Evolutionary conservation across 352 stramenopile genomes (phyloP).

Genomic region (Proteromonas lacertae): DNA sequence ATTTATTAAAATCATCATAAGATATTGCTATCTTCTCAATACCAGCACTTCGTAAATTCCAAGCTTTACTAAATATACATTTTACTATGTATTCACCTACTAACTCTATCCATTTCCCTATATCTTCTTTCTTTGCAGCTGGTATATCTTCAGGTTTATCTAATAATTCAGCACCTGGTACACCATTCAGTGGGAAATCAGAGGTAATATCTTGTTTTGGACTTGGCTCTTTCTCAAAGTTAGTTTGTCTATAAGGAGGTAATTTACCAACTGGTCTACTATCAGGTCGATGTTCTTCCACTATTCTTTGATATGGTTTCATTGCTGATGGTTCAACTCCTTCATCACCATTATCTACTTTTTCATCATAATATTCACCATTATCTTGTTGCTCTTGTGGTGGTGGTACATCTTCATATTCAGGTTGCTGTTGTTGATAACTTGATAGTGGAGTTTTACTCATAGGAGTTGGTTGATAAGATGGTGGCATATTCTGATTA

Average conservation of each 20-base stretch:
- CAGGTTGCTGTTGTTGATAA: too few species aligned
- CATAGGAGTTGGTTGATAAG: too few species aligned
- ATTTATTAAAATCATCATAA: too few species aligned
- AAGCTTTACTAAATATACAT: slow-evolving; percentile 14
- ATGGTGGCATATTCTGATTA: too few species aligned
- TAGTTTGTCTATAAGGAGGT: background rate
- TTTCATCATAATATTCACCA: too few species aligned
- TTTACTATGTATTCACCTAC: slow-evolving; percentile 16
- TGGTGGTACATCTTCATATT: too few species aligned
- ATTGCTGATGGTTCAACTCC: too few species aligned
- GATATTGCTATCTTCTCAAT: slow-evolving; percentile 12
- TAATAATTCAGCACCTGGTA: background rate
- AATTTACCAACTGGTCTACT: background rate
- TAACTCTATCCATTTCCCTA: slow-evolving; percentile 2
- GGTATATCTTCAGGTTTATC: background rate
- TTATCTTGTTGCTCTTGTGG: too few species aligned
- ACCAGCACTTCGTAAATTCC: slow-evolving; percentile 11
- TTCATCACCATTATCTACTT: too few species aligned
- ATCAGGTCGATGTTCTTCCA: too few species aligned
- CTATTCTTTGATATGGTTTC: too few species aligned
- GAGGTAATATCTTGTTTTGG: background rate
- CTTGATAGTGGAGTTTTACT: too few species aligned
- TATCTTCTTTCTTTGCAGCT: background rate
- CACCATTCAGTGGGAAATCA: background rate
- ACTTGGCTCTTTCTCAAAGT: background rate